Base-by-base conservation (phyloP, 306 rosid genomes). In the Medicago lupulina region DNA sequence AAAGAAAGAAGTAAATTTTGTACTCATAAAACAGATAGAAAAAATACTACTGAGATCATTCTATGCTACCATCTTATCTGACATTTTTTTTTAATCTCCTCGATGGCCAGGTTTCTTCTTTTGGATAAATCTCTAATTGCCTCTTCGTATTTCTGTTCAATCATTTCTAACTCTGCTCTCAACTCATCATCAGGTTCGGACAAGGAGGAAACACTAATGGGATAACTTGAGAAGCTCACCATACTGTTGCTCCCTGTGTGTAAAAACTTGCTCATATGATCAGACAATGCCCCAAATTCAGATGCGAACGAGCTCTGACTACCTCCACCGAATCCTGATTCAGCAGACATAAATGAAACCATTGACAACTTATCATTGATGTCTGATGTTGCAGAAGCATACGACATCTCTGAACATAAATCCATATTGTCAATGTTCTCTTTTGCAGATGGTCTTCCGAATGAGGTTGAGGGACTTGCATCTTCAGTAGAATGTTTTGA, bases 141-240 rank as follows among this genome's bases (percentile, higher is more conserved):
- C 18, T 80, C 82, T 43, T 69, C 76, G 65, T 77, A 86, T 53
- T 78, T 77, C 28, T 78, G 83, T 70, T 88, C 92, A 38, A 88
- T 88, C 76, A 39, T 53, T 70, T 82, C 85, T 70, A 88, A 58
- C 77, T 86, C 87, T 73, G 10, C 8, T 80, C 60, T 78, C 63
- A 88, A 76, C 70, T 86, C 88, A 50, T 76, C 82, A 11, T 80
- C 85, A 18, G 4, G 46, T 7, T 67, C 75, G 55, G 34, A 74
- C 13, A 43, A 17, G 23, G 85, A 76, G 51, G 86, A 74, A 68
- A 67, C 64, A 63, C 28, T 49, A 8, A n/a, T 18, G 7, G 76
- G 68, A 65, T 60, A 19, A 25, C 66, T 16, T 6, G 82, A 38
- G 55, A 34, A 50, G 72, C 70, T 69, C 59, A 18, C 51, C 43